Base-by-base conservation (phyloP, 345 rosid species). In the Bruguiera parviflora region DNA sequence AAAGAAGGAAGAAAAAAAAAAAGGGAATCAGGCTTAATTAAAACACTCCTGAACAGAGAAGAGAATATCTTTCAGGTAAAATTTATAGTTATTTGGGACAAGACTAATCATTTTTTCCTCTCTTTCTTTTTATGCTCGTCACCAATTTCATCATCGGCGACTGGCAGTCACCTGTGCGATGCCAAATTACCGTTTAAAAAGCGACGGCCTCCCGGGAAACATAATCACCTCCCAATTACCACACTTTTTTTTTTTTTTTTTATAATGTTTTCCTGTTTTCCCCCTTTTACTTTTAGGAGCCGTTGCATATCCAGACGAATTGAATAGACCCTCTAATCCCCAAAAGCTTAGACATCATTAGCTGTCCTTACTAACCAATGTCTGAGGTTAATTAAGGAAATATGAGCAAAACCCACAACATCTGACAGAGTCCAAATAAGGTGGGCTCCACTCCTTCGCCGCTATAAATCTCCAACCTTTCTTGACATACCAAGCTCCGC, bases 401-500 rank as follows among this genome's bases (percentile, higher is more conserved):
- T 8, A 64, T 29, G 51, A 16, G 49, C 60, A 8, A n/a, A 22
- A 55, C 37, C 2, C 37, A 33, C 37, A 33, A 7, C 37, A 7
- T 8, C 9, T 33, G 1, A 55, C 63, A 79, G 49, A 74, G 75
- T 75, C 74, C 72, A 9, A 47, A 39, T 18, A 32, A 56, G 18
- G 58, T 72, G 81, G 85, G 83, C 28, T 59, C 83, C 79, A 62
- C 65, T 6, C 22, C 55, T 33, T 2, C 11, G 27, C 72, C 28
- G 69, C 80, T 87, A 83, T 87, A 87, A 84, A 81, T 56, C 0
- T 0, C 33, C 20, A 7, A 32, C 64, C 53, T 63, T 68, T 53
- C 75, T 74, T 31, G 2, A 0, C 27, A 27, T 53, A 24, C 15
- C 13, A 28, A 52, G 3, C 63, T 53, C 74, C n/a, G 0, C 65